Evolutionary conservation across 345 rosid genomes (phyloP).

Genomic region (Passiflora organensis): DNA sequence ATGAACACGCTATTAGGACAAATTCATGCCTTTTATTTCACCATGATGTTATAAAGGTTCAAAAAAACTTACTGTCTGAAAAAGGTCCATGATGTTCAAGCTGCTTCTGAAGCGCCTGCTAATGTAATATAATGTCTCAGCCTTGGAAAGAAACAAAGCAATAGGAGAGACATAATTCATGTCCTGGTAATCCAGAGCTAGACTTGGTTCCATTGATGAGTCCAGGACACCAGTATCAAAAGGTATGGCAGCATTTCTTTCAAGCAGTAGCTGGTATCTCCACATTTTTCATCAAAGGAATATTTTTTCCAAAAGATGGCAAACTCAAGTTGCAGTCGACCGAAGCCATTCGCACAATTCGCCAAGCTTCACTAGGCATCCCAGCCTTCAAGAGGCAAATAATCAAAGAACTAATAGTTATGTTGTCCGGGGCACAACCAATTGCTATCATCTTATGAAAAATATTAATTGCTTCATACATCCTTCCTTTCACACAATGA

Average conservation of each 20-base stretch:
- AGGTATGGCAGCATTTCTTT: slow-evolving; percentile 10
- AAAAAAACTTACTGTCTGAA: slow-evolving; percentile 30
- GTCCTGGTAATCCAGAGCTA: no score
- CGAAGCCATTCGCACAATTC: slow-evolving; percentile 32
- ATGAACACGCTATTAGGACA: slow-evolving; percentile 2
- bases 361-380: slow-evolving; percentile 74
- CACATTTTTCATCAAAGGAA: slow-evolving; percentile 24
- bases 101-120: no score
- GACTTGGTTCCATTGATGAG: not conserved
- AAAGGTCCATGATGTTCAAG: slow-evolving; percentile 6
- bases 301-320: slow-evolving; percentile 30
- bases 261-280: slow-evolving; percentile 58
- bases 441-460: slow-evolving; percentile 64
- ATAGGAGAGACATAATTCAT: no score
- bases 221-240: slow-evolving; percentile 6
- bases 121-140: no score
- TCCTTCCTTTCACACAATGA: slow-evolving; percentile 88
- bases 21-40: slow-evolving; percentile 9
- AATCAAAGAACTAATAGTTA: slow-evolving; percentile 53
- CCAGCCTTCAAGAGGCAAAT: slow-evolving; percentile 88
- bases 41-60: slow-evolving; percentile 6
- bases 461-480: slow-evolving; percentile 70
- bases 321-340: slow-evolving; percentile 34
- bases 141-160: no score
- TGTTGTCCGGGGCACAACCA: slow-evolving; percentile 72